A percentile compares a stretch with the other conserved stretches of the same genome.
These are phyloP conservation scores for Mollisia scopiformis DNA, from an alignment of 2,329 filamentous ascomycete genomes.

Conservation along the genomic window DNA sequence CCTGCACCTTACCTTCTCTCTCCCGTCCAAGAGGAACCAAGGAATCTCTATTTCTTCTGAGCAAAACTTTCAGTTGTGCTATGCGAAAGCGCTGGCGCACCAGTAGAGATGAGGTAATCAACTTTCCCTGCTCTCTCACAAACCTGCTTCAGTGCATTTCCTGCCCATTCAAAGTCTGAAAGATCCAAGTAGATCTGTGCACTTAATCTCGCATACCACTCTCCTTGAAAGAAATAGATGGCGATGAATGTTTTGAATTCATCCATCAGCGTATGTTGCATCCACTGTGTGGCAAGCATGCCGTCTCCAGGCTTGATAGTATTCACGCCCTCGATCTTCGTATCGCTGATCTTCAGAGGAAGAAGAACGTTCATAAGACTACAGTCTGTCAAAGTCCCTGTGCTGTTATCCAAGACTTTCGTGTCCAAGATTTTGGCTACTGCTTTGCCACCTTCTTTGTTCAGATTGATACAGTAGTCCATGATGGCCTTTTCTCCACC, in stretches of 20 bases:
- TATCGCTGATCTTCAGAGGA: conserved; percentile 53
- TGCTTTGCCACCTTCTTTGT: conserved; percentile 61
- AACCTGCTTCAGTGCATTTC: conserved; percentile 44
- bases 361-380: conserved; percentile 74
- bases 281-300: conserved; percentile 58
- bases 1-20: too few relatives aligned
- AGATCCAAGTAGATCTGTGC: conserved; percentile 84
- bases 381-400: conserved; percentile 65
- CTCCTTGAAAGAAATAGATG: conserved; percentile 60
- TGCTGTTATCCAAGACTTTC: conserved; percentile 68
- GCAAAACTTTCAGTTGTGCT: too few relatives aligned
- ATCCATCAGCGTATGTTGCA: conserved; percentile 53
- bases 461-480: conserved; percentile 64
- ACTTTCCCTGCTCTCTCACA: conserved; percentile 53
- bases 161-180: conserved; percentile 76
- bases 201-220: conserved; percentile 74
- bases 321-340: conserved; percentile 27
- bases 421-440: conserved; percentile 70
- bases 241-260: conserved; percentile 75
- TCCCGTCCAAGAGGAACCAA: too few relatives aligned
- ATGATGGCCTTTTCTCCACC: conserved; percentile 75
- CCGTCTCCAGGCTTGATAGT: conserved; percentile 35
- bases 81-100: too few relatives aligned
- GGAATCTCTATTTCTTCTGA: too few relatives aligned
- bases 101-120: conserved; percentile 31